phyloP scores from a whole-genome alignment of 495 filamentous ascomycete genomes.

The Cenococcum geophilum region DNA sequence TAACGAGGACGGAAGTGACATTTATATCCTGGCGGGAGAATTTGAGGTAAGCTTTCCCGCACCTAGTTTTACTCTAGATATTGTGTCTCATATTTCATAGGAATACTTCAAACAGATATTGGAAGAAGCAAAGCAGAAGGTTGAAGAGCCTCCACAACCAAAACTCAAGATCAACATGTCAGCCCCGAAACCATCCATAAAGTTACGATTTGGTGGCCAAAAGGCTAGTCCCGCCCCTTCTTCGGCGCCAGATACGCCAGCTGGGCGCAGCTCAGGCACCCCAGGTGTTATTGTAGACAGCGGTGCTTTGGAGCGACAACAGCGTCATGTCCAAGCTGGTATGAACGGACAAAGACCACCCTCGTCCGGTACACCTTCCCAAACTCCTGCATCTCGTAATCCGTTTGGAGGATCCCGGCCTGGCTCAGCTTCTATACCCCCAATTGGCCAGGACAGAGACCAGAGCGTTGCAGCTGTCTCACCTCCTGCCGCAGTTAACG shows the following conservation, averaged over 20 bases:
- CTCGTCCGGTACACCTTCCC: constrained; percentile 26
- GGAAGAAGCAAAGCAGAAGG: constrained; percentile 56
- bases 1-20: constrained; percentile 82
- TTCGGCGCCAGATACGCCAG: constrained; percentile 34
- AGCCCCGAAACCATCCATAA: constrained; percentile 28
- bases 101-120: constrained; percentile 58
- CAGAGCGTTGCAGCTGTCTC: constrained; percentile 28
- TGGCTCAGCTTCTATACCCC: constrained; percentile 21
- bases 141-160: constrained; percentile 57
- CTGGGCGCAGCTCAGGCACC: constrained; percentile 31
- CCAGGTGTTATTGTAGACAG: constrained; percentile 47
- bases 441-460: constrained; percentile 6
- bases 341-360: constrained; percentile 37
- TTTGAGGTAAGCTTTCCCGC: constrained; percentile 55
- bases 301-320: constrained; percentile 46
- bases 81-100: constrained; percentile 41
- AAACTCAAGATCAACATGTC: constrained; percentile 71
- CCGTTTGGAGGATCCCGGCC: constrained; percentile 30
- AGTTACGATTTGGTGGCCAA: constrained; percentile 37
- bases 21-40: constrained; percentile 62
- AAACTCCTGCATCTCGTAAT: constrained; percentile 19
- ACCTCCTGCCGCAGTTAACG: constrained; percentile 28
- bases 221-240: constrained; percentile 44
- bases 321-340: constrained; percentile 44
- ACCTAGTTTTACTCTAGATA: not conserved